Evolutionary conservation across 2,329 filamentous ascomycete species (phyloP).

Genomic region (Drechslera avenae): DNA sequence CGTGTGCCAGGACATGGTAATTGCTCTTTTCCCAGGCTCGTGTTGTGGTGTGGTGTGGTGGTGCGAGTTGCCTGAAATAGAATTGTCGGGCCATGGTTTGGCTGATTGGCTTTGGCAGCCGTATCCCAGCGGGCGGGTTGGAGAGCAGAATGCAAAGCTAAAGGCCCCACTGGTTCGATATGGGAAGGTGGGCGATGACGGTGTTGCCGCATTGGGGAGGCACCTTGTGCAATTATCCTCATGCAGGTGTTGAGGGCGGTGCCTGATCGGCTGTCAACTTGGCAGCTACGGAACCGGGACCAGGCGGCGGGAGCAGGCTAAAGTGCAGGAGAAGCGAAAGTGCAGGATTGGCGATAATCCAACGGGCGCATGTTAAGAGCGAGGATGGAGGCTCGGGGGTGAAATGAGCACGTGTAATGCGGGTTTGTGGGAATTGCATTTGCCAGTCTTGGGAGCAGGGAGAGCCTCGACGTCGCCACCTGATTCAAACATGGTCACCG

Average conservation of each 20-base stretch:
- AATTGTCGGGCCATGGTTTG: slow-evolving; percentile 16
- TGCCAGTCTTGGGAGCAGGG: neutral
- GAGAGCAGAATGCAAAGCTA: slow-evolving; percentile 25
- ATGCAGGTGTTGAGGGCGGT: slow-evolving; percentile 13
- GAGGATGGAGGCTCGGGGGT: slow-evolving; percentile 9
- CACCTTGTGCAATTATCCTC: slow-evolving; percentile 24
- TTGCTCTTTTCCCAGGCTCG: slow-evolving; percentile 13
- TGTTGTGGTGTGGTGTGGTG: neutral
- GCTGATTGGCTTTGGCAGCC: slow-evolving; percentile 19
- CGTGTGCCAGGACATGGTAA: neutral
- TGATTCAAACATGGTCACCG: neutral
- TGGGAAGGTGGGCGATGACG: slow-evolving; percentile 18
- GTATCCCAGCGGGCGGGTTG: slow-evolving; percentile 38
- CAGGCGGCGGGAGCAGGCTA: slow-evolving; percentile 11
- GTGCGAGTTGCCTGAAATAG: slow-evolving; percentile 19
- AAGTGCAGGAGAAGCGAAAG: slow-evolving; percentile 20
- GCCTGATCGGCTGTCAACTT: slow-evolving; percentile 17
- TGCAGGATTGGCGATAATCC: slow-evolving; percentile 16
- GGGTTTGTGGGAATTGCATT: slow-evolving; percentile 1
- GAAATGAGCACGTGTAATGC: slow-evolving; percentile 12
- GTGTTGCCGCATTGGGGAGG: slow-evolving; percentile 20
- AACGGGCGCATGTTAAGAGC: slow-evolving; percentile 15
- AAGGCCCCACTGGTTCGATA: slow-evolving; percentile 32
- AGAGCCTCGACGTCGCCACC: neutral
- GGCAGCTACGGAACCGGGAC: no score